Conservation (phyloP, 1,139 yeast genomes). For the Geotrichum histeridarum region DNA sequence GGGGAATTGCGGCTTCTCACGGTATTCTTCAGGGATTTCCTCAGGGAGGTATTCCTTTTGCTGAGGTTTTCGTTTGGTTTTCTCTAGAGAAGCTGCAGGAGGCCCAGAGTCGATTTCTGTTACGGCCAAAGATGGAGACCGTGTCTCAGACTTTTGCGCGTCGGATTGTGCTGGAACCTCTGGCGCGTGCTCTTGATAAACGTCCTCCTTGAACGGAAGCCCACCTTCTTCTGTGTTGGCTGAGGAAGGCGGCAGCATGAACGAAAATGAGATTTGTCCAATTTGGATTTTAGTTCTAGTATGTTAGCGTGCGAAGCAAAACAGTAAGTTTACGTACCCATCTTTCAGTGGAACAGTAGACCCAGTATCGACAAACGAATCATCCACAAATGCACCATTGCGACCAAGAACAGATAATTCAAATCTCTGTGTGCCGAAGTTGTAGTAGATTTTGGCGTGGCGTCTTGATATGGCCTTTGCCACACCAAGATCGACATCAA, state of each 20-base stretch:
- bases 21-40: constrained; percentile 81
- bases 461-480: constrained; percentile 87
- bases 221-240: neutral
- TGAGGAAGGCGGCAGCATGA: constrained; percentile 59
- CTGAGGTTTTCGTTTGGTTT: constrained; percentile 13
- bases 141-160: constrained; percentile 3
- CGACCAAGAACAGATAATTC: constrained; percentile 87
- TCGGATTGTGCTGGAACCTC: neutral
- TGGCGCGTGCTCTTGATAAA: neutral
- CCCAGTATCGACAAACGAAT: constrained; percentile 80
- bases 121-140: constrained; percentile 10
- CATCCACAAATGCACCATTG: constrained; percentile 95
- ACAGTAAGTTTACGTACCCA: constrained; percentile 28
- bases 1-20: constrained; percentile 76
- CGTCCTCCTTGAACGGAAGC: neutral
- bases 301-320: constrained; percentile 1
- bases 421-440: constrained; percentile 89
- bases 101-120: neutral
- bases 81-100: constrained; percentile 3
- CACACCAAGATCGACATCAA: constrained; percentile 87
- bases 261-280: constrained; percentile 84
- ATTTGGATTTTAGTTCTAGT: constrained; percentile 76
- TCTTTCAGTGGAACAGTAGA: constrained; percentile 83
- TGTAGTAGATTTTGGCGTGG: constrained; percentile 92
- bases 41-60: constrained; percentile 37